Evolutionary conservation across 441 rosid genomes (phyloP).

Genomic region (Erodium trifolium): DNA sequence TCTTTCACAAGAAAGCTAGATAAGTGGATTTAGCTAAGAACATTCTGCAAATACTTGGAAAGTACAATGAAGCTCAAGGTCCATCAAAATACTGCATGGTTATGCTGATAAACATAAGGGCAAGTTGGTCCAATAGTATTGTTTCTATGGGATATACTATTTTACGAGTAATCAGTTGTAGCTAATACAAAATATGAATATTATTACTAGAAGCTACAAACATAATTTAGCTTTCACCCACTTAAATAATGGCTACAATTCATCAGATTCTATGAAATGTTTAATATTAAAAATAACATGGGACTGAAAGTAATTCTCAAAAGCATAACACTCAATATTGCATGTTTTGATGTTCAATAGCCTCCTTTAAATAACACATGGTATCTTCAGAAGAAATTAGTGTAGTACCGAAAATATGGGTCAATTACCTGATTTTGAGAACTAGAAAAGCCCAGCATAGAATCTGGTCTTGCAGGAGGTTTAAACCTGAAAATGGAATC

Average conservation of each 20-base stretch:
- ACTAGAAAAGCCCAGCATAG: conserved; percentile 21
- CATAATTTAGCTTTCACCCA: neutral
- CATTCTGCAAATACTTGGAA: neutral
- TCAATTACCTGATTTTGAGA: conserved; percentile 32
- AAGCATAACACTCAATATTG: neutral
- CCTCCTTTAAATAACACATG: neutral
- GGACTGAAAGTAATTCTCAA: neutral
- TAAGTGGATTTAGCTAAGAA: neutral
- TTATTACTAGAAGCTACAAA: neutral
- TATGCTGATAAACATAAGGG: neutral
- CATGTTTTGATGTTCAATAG: neutral
- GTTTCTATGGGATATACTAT: neutral
- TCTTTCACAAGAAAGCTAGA: neutral
- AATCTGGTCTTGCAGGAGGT: conserved; percentile 20
- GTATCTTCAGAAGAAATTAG: neutral
- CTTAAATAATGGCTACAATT: neutral
- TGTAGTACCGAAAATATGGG: neutral
- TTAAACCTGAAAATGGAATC: conserved; percentile 24
- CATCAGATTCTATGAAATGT: neutral
- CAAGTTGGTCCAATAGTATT: neutral
- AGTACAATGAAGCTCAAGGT: neutral
- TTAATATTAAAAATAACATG: too few relatives aligned
- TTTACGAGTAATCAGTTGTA: neutral
- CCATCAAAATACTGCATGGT: neutral
- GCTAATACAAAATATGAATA: neutral